phyloP scores from a whole-genome alignment of 345 rosid genomes.

The Eucalyptus dawsonii region DNA sequence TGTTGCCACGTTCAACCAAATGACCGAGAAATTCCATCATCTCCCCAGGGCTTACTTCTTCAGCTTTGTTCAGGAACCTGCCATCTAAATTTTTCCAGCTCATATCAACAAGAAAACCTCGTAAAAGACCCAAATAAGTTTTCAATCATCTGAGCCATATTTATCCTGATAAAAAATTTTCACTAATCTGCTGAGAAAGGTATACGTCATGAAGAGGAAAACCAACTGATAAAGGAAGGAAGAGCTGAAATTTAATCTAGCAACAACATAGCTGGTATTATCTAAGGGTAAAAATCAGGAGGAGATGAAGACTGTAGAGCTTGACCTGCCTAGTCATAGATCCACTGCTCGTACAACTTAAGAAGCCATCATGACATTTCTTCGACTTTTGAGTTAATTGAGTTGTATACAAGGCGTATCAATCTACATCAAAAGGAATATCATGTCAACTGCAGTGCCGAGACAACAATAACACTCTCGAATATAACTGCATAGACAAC shows the following conservation, averaged over 20 bases:
- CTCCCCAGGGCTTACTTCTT: slow-evolving; percentile 26
- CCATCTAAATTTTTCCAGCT: slow-evolving; percentile 23
- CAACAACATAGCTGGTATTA: neutral
- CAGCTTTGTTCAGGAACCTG: slow-evolving; percentile 38
- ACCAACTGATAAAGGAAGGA: neutral
- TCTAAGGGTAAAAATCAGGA: neutral
- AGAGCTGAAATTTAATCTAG: neutral
- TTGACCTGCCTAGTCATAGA: no score
- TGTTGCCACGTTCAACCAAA: no score
- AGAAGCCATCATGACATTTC: no score
- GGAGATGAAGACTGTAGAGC: no score
- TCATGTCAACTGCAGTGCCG: no score
- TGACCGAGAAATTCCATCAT: neutral
- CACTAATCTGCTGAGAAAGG: neutral
- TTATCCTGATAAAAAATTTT: neutral
- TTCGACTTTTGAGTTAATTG: no score
- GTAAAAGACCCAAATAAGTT: neutral
- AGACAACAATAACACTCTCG: no score
- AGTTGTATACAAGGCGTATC: no score
- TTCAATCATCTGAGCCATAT: neutral
- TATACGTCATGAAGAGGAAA: neutral
- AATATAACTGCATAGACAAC: no score
- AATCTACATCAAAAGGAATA: no score
- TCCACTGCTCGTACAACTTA: no score
- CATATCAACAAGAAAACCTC: slow-evolving; percentile 39